Percentiles rank a stretch among this genome's conserved stretches.
These are phyloP conservation scores for Hirsutella minnesotensis DNA, from an alignment of 2,329 filamentous ascomycete genomes.

Conservation along the genomic window DNA sequence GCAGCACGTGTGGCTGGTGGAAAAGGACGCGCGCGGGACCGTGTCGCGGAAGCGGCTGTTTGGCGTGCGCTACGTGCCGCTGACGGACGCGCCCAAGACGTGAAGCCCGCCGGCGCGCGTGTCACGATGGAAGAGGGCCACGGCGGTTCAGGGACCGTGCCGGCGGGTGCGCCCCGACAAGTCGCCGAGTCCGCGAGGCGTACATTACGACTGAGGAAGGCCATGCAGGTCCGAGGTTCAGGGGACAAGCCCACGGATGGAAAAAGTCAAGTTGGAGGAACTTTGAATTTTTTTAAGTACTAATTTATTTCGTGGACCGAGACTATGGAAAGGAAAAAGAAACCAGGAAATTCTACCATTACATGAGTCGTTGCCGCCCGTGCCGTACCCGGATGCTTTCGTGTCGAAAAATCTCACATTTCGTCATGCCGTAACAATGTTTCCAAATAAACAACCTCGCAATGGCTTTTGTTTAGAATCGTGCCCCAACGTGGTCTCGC, in stretches of 20 bases:
- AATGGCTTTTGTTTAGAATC: neutral
- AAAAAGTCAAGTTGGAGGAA: too few relatives aligned
- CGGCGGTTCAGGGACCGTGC: too few relatives aligned
- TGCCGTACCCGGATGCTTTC: neutral
- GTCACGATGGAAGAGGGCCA: too few relatives aligned
- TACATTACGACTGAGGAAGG: too few relatives aligned
- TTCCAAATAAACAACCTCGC: neutral
- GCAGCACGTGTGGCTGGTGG: slow-evolving; percentile 63
- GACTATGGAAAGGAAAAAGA: neutral
- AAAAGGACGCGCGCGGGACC: slow-evolving; percentile 55
- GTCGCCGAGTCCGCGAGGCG: too few relatives aligned
- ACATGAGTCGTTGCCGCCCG: neutral
- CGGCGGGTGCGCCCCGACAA: too few relatives aligned
- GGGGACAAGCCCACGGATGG: too few relatives aligned
- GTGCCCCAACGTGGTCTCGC: too few relatives aligned
- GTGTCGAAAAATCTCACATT: neutral
- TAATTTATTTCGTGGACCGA: too few relatives aligned
- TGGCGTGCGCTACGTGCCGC: slow-evolving; percentile 64
- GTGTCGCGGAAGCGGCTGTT: slow-evolving; percentile 51
- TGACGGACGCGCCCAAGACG: slow-evolving; percentile 52
- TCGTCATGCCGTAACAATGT: neutral
- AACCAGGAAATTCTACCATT: neutral
- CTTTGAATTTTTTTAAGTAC: too few relatives aligned
- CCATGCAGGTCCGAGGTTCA: too few relatives aligned
- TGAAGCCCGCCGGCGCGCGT: neutral